phyloP scores from a whole-genome alignment of 768 basidiomycete genomes.

The Tylopilus intermedius region DNA sequence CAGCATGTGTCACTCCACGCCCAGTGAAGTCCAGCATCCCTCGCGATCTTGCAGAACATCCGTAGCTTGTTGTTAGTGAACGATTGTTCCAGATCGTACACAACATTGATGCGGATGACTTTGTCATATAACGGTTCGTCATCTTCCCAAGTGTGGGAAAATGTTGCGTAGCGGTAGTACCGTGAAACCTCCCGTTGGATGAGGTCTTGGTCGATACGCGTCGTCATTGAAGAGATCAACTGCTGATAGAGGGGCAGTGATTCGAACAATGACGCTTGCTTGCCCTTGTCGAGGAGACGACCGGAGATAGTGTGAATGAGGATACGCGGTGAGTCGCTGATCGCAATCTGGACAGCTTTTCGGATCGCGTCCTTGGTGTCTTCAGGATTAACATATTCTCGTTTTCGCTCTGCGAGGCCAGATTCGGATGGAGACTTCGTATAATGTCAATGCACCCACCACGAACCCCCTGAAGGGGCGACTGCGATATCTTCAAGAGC shows the following conservation, averaged over 20 bases:
- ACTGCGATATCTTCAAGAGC: neutral
- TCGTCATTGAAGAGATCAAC: conserved; percentile 9
- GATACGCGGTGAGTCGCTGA: neutral
- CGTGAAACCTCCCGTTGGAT: neutral
- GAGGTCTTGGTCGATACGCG: neutral
- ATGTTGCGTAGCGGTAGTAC: conserved; percentile 1
- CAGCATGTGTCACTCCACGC: neutral
- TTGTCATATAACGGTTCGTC: neutral
- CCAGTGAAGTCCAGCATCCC: neutral
- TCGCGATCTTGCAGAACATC: neutral
- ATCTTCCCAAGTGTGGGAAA: neutral
- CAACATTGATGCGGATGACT: neutral
- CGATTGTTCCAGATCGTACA: neutral
- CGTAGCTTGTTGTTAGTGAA: neutral
- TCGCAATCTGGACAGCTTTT: neutral
- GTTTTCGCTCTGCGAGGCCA: neutral
- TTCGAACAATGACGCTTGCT: conserved; percentile 8
- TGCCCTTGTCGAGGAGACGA: conserved; percentile 1
- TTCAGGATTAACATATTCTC: neutral
- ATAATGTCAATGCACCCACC: neutral
- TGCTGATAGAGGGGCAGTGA: neutral
- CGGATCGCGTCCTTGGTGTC: neutral
- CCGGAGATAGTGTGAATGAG: neutral
- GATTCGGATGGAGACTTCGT: no score
- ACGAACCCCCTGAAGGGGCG: neutral